Conservation (phyloP, 2,329 filamentous ascomycete species). For the Curvularia lunata region DNA sequence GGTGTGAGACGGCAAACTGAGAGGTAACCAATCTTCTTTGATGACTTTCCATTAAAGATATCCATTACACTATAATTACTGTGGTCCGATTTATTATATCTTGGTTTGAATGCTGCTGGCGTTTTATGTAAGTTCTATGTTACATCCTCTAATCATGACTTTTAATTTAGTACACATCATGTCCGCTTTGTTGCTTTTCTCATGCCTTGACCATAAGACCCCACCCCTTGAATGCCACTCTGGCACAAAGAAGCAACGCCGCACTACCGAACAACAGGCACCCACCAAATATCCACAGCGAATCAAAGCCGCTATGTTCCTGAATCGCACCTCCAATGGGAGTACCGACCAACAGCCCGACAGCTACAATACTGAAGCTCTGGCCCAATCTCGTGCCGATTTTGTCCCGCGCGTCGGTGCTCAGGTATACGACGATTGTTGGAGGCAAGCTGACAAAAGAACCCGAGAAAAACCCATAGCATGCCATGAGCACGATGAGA, state of each 20-base stretch:
- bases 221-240: constrained; percentile 37
- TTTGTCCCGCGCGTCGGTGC: constrained; percentile 51
- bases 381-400: constrained; percentile 63
- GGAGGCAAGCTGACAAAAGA: constrained; percentile 56
- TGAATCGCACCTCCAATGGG: constrained; percentile 64
- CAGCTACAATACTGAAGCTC: constrained; percentile 58
- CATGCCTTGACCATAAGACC: constrained; percentile 35
- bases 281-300: constrained; percentile 55
- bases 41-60: neutral
- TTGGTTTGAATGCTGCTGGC: neutral
- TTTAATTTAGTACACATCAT: neutral
- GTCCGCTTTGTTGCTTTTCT: neutral
- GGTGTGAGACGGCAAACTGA: constrained; percentile 17
- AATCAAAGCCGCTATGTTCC: constrained; percentile 51
- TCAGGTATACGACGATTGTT: constrained; percentile 54
- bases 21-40: neutral
- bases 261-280: constrained; percentile 34
- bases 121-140: neutral
- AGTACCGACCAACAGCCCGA: constrained; percentile 62
- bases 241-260: constrained; percentile 26
- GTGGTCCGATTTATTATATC: neutral
- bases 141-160: neutral
- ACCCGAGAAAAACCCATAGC: constrained; percentile 59
- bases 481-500: constrained; percentile 51
- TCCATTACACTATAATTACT: neutral